Base-by-base conservation (phyloP, 1,139 yeast genomes). In the Nematodospora anomalae region DNA sequence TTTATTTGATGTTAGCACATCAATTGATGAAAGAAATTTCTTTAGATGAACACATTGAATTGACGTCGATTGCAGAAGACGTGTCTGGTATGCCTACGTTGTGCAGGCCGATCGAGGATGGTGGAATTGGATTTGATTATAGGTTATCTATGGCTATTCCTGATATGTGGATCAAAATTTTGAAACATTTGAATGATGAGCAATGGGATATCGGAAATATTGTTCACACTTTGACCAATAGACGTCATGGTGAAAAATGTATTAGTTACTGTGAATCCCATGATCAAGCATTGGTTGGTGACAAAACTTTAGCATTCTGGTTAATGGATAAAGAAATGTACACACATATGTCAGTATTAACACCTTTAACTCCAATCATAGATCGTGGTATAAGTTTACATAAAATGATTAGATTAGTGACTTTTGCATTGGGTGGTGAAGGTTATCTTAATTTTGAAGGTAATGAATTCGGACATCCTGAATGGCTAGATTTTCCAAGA, bases 251-350 rank as follows among this genome's bases (percentile, higher is more conserved):
- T 28, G 98, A 92, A 60, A 82, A 80, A 53, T 90, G 97, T 39
- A 86, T 92, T 48, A 84, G 95, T 5, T 92, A 92, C 57, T 87
- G 95, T 48, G 98, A 92, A 63, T 84, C 95, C 12, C 98, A 92
- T 55, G 98, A 92, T 58, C 98, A 92, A 64, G 97, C 97, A 2
- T 72, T 92, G 37, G 98, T 92, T 13, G 98, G 98, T 31, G 98
- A 92, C 58, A 92, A 92, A 61, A 88, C 97, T 1, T 65, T 92
- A 45, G 97, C 97, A 0, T 92, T 92, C 57, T 92, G 98, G 98
- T 72, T 92, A 42, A 92, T 92, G 97, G 98, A 92, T 63, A 89
- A 92, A 46, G 96, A 90, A 50, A 89, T 92, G 98, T 92, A 92
- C 62, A 90, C 97, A 29, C 80, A 90, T 62, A 92, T 92, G 98